Evolutionary conservation across 2,329 filamentous ascomycete genomes (phyloP), one percentile per base, ranked within the genome.

Genomic region (Neofusicoccum cordaticola): DNA sequence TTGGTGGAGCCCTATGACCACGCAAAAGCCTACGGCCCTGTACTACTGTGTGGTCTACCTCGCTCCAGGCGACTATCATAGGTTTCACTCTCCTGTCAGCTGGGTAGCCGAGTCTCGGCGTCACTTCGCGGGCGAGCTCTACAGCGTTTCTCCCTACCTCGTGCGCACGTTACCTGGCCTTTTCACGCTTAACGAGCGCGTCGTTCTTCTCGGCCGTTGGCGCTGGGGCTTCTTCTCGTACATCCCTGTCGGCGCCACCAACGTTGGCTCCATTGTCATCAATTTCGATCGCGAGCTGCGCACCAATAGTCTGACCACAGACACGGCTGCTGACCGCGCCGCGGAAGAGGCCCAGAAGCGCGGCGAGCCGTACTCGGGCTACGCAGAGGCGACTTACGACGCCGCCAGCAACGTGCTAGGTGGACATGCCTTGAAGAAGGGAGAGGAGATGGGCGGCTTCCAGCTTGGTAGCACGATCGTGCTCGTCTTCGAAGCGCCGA

Each of bases 391-490:
- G 7, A 93, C 90, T 2, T 99, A 99, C 74, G 86, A 86, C 51
- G 84, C 83, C 15, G 92, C 94, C 1, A 96, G 91, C 72, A 79
- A 83, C 2, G 85, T 97, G 2, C 83, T 99, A 0, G 87, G 87
- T 19, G 95, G 96, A 2, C 88, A 98, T 75, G 90, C 94, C 1
- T 81, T 99, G 63, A 86, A 89, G 68, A 85, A 91, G 50, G 95
- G 95, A 41, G 94, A 98, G 74, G 95, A 99, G 78, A 98, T 99
- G 93, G 95, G 95, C 63, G 96, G 95, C 0, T 99, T 99, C 80
- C 92, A 96, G 81, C 84, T 99, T 3, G 95, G 95, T 19, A 97
- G 92, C 76, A 97, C 94, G 1, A 89, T 99, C 69, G 95, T 99
- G 44, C 82, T 99, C 61, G 93, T 99, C 0, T 99, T 99, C 74